Base-by-base conservation (phyloP, 2,329 filamentous ascomycete species). In the Cladobotryum mycophilum region DNA sequence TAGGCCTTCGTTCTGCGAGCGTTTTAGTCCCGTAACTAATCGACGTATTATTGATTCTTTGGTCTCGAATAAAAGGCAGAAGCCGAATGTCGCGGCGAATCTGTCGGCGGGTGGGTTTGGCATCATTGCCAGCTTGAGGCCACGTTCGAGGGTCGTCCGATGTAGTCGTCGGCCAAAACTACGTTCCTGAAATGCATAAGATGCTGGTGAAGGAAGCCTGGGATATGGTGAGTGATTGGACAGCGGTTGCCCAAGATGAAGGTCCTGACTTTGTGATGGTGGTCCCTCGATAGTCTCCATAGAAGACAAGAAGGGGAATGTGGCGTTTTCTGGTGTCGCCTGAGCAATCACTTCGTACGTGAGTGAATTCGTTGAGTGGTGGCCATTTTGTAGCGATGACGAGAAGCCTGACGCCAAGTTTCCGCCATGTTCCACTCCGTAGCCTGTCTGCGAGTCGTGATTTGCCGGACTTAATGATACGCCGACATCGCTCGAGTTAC, bases 101-200 rank as follows among this genome's bases (percentile, higher is more conserved):
- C 66, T 65, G 2, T 70, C 63, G 2, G 74, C 72, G 0, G 77
- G 72, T 44, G 79, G 75, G 55, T 74, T 67, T 2, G 68, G 60
- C 63, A 74, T 72, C 13, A 63, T 69, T 3, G 88, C 72, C 1
- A 91, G 67, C 3, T 72, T 68, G 51, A 83, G 79, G 1, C 76
- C 86, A 22, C 74, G 68, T 65, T 95, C 87, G 1, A 84, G 58
- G 2, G 81, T 75, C 48, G 74, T 74, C 40, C 88, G 80, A 45
- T 88, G 85, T 4, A 95, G 70, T 4, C 85, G 78, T 7, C 87
- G 80, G 11, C 82, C 82, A 58, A 95, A 91, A 1, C 78, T 83
- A 1, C 73, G 70, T 63, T 91, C 87, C 22, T 80, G 73, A 51
- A 79, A 76, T 9, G 81, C 75, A 62, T 84, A 84, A 0, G 81